A percentile compares a stretch with the other conserved stretches of the same genome.
Conservation (phyloP, 2,329 filamentous ascomycete genomes). For the Ceratocystiopsis minuta region DNA sequence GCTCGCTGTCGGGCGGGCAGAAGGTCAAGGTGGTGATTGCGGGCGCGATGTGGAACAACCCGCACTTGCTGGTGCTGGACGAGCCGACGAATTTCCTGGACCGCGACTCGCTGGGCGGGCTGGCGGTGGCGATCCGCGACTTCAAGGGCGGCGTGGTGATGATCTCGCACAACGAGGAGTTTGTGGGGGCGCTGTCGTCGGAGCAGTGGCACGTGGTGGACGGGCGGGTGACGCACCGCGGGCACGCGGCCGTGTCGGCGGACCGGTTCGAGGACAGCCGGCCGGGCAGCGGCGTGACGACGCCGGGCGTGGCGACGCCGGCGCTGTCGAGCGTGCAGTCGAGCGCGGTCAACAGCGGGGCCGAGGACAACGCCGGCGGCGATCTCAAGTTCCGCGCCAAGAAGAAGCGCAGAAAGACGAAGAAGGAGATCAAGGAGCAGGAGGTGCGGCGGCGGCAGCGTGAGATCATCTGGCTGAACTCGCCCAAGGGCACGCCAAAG, state of each 20-base stretch:
- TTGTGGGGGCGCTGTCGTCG: slow-evolving; percentile 83
- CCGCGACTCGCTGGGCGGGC: slow-evolving; percentile 85
- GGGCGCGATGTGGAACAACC: slow-evolving; percentile 97
- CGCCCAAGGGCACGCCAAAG: slow-evolving; percentile 66
- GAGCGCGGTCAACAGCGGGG: slow-evolving; percentile 61
- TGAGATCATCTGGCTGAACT: slow-evolving; percentile 73
- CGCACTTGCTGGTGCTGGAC: slow-evolving; percentile 89
- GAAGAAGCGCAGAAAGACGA: slow-evolving; percentile 99
- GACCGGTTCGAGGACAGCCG: slow-evolving; percentile 78
- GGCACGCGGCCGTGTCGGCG: slow-evolving; percentile 51
- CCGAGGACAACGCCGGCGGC: slow-evolving; percentile 47
- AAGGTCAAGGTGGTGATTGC: slow-evolving; percentile 98
- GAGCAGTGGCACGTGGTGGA: slow-evolving; percentile 93
- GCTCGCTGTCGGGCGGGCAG: slow-evolving; percentile 85
- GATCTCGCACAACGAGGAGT: slow-evolving; percentile 99
- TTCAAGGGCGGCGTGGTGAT: slow-evolving; percentile 98
- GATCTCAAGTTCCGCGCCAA: slow-evolving; percentile 70
- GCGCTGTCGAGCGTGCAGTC: slow-evolving; percentile 34
- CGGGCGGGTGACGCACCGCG: slow-evolving; percentile 72
- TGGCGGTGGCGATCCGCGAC: slow-evolving; percentile 93
- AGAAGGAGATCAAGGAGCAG: slow-evolving; percentile 86
- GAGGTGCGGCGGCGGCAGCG: slow-evolving; percentile 74
- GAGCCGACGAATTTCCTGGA: slow-evolving; percentile 99
- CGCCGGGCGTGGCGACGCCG: slow-evolving; percentile 30
- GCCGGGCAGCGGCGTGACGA: slow-evolving; percentile 26